Base-by-base conservation (phyloP, 495 filamentous ascomycete genomes). In the Cairneyella variabilis region DNA sequence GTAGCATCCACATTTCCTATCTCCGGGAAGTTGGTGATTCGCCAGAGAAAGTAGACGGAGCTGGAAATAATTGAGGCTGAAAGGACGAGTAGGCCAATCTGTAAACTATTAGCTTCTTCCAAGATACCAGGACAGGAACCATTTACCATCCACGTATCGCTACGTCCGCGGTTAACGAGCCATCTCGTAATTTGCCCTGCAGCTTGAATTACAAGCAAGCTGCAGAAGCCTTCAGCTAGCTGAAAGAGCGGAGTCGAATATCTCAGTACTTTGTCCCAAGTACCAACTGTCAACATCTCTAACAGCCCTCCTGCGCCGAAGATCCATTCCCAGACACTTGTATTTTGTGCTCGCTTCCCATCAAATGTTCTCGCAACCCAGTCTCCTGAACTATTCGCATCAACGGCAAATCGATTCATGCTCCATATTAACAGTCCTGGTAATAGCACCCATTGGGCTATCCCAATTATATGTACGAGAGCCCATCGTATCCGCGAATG, bases 171-270 rank as follows among this genome's bases (percentile, higher is more conserved):
- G 67, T 97, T 98, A 38, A 97, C 91, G 17, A 97, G 80, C 86
- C 89, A 96, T 63, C 90, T 79, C n/a, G 93, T 95, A 49, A 97
- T 90, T 65, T 95, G 91, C 0, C 93, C 93, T 26, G 86, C 83
- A 12, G 91, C 88, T 68, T 98, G 93, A 48, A 98, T 97, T 44
- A 98, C 93, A 53, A 98, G 71, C 64, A 98, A 69, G 61, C 89
- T 96, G 71, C 93, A 97, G 71, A 98, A 98, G 2, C 93, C 93
- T 69, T 98, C 93, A 32, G 82, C 84, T 23, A 98, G 75, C 64
- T 98, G 93, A 71, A 97, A 98, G 12, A 95, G 76, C 0, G 93
- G 93, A n/a, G 89, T 92, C 17, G 91, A 95, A 76, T 91, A 97
- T 69, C 86, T 80, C 66, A 98, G 71, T 30, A 91, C 69, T 62